These are phyloP conservation scores for Zygoascus tannicola DNA, from an alignment of 805 yeast genomes.

Conservation along the genomic window DNA sequence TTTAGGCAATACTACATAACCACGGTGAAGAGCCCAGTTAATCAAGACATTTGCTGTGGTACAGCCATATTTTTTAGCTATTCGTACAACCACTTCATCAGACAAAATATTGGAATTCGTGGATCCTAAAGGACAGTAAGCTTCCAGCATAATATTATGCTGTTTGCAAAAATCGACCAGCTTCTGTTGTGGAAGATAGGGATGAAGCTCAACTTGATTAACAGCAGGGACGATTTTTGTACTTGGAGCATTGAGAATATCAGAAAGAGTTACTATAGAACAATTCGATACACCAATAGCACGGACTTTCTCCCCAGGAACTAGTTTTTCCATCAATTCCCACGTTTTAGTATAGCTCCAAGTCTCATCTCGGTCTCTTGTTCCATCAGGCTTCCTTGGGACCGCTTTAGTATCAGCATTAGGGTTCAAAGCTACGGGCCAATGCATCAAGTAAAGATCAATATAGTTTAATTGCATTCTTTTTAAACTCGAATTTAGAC, in stretches of 20 bases:
- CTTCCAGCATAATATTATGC: conserved; percentile 45
- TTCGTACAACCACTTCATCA: conserved; percentile 38
- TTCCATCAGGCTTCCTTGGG: not conserved
- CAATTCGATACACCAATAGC: conserved; percentile 70
- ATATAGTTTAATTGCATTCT: conserved; percentile 41
- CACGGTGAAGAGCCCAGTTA: conserved; percentile 75
- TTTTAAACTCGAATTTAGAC: conserved; percentile 36
- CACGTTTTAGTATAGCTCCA: conserved; percentile 38
- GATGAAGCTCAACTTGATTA: conserved; percentile 55
- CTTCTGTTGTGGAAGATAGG: conserved; percentile 42
- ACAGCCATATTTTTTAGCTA: conserved; percentile 46
- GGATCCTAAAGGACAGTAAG: conserved; percentile 54
- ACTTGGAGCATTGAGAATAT: conserved; percentile 19
- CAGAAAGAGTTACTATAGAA: conserved; percentile 55
- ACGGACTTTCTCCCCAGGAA: conserved; percentile 35
- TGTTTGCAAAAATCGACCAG: conserved; percentile 36
- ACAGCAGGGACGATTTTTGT: conserved; percentile 46
- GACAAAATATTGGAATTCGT: not conserved
- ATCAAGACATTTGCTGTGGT: conserved; percentile 57
- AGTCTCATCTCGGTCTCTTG: conserved; percentile 1
- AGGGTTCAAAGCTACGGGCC: conserved; percentile 35
- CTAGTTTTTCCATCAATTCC: conserved; percentile 52
- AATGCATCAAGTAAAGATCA: conserved; percentile 46
- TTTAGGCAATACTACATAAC: conserved; percentile 67
- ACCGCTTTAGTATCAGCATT: not conserved